Evolutionary conservation across 2,329 filamentous ascomycete genomes (phyloP).

Genomic region (Mollisia scopiformis): DNA sequence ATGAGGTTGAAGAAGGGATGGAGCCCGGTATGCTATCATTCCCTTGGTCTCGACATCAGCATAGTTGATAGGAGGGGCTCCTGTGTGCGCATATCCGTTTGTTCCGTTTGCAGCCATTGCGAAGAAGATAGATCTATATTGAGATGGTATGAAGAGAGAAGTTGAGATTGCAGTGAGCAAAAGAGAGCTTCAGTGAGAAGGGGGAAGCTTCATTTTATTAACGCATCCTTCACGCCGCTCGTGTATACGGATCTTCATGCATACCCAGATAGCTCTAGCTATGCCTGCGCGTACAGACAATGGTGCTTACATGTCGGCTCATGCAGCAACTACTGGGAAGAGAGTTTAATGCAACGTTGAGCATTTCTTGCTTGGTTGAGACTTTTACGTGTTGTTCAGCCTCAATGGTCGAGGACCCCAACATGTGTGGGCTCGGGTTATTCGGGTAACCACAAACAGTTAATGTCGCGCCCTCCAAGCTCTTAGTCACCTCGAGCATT

Average conservation of each 20-base stretch:
- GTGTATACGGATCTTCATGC: background rate
- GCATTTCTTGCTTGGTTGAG: background rate
- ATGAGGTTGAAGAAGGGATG: slow-evolving; percentile 51
- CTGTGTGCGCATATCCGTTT: background rate
- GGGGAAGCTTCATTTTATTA: background rate
- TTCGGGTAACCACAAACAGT: background rate
- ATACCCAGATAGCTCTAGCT: background rate
- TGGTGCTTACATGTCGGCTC: background rate
- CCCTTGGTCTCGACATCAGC: slow-evolving; percentile 28
- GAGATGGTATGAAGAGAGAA: background rate
- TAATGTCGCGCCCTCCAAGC: background rate
- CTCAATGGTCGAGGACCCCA: background rate
- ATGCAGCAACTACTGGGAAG: background rate
- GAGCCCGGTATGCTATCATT: slow-evolving; percentile 47
- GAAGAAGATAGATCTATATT: background rate
- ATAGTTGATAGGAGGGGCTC: slow-evolving; percentile 1
- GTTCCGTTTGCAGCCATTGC: slow-evolving; percentile 10
- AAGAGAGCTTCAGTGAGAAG: background rate
- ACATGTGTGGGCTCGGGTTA: background rate
- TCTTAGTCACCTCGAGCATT: background rate
- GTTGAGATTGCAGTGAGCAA: background rate
- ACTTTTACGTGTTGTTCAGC: background rate
- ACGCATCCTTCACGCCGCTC: background rate
- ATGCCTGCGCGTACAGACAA: background rate
- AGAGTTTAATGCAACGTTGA: background rate